Evolutionary conservation across 768 basidiomycete genomes (phyloP), one percentile per base, ranked within the genome.

Genomic region (Agaricus sinodeliciosus): DNA sequence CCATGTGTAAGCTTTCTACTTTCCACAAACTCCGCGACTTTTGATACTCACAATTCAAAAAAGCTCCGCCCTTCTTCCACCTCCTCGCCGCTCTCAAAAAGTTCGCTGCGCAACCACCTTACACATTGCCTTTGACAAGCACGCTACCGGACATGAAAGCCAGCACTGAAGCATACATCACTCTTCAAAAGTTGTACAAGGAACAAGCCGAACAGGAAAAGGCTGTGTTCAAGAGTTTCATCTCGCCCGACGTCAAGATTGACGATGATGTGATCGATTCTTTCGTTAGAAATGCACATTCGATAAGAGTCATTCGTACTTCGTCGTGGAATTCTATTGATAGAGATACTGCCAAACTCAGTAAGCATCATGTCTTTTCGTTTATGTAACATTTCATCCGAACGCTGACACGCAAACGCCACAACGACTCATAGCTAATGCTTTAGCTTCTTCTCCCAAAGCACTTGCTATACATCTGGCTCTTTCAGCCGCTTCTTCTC

Each of bases 111-210:
- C 75, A 77, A 28, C 69, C 77, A 43, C 72, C 75, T 4, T 70
- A 84, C 48, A 79, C 81, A 0, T 78, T 96, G 3, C 96, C 95
- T 0, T 72, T 96, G n/a, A 85, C 85, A 3, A 80, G 88, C 43
- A 80, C 90, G 0, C 76, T 98, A 9, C 95, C 95, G 0, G 95
- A 99, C 69, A 97, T 99, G 91, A 94, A 94, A 64, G 84, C 94
- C 15, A 87, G 86, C 62, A 96, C 96, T 4, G 63, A 72, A 18
- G 77, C 78, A 50, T 98, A 97, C 64, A 84, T 96, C 44, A 76
- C 81, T 15, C 76, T 99, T 11, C 94, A 97, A 64, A 83, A 76
- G 39, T 64, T 98, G 54, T 99, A 94, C 72, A 90, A 89, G 61
- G 63, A 74, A 5, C 81, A 84, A 48, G 87, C 93, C 2, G 80